Evolutionary conservation across 2,329 filamentous ascomycete genomes (phyloP), one percentile per base, ranked within the genome.

Genomic region (Teratosphaeria viscida): DNA sequence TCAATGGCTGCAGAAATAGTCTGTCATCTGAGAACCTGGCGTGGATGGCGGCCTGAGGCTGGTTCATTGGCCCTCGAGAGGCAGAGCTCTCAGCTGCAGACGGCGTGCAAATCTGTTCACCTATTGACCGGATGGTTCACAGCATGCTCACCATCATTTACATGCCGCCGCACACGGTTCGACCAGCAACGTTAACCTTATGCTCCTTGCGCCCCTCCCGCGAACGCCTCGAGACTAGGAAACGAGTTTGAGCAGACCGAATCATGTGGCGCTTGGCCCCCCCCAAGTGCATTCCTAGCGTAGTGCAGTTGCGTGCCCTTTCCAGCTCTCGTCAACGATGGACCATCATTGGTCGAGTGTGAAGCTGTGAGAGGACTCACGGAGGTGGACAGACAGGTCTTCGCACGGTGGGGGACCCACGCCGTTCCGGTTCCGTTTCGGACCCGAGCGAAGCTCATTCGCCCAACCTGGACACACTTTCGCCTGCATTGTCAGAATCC

Each of bases 11-110:
- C 58, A 52, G 55, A 57, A 60, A 39, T 63, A 49, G 62, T 61
- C 61, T 59, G 55, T 61, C 57, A 37, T 61, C 62, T 60, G 59
- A 63, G 58, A 59, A 57, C 59, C 59, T 57, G 59, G 60, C 59
- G 60, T 61, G 60, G 59, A 57, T 52, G 43, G 61, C 52, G 23
- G 57, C 34, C 57, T 53, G 29, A 27, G 32, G 60, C 64, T 58
- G 55, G 57, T 47, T 61, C 62, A 68, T 67, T 66, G 65, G 65
- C 63, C 62, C 63, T 52, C 39, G 59, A 57, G 61, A 59, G 60
- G 59, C 29, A 55, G 57, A 57, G 59, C 57, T 53, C 60, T 59
- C 61, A 62, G 63, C 59, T 63, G 58, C 57, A 56, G 53, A 29
- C 27, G 3, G 26, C 27, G 53, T 54, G 43, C 43, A 49, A 49